A percentile compares a stretch with the other conserved stretches of the same genome.
These are phyloP conservation scores for Blastocystis sp. DNA, from an alignment of 352 stramenopile species.

Conservation along the genomic window DNA sequence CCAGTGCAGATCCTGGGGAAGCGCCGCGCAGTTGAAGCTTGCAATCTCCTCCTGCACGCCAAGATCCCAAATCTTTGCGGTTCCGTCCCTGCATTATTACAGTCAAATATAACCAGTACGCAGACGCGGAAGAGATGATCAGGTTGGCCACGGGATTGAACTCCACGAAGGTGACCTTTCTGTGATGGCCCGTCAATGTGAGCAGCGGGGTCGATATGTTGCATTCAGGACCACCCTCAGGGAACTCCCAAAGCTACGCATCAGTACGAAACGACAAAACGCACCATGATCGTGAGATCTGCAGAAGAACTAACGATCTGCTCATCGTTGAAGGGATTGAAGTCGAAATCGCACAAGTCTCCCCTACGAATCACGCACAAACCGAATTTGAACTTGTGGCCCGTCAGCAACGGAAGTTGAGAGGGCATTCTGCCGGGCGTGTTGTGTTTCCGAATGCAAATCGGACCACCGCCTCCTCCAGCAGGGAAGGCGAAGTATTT, in stretches of 20 bases:
- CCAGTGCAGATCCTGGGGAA: constrained; percentile 96
- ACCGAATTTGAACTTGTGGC: constrained; percentile 76
- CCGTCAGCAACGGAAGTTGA: constrained; percentile 80
- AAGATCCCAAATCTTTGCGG: constrained; percentile 97
- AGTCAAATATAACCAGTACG: constrained; percentile 75
- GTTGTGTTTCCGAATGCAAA: constrained; percentile 71
- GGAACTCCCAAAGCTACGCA: constrained; percentile 91
- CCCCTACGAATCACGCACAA: constrained; percentile 20
- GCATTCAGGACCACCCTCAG: constrained; percentile 85
- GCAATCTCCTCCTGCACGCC: constrained; percentile 87
- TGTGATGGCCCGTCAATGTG: constrained; percentile 87
- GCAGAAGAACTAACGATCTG: constrained; percentile 70
- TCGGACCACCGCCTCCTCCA: constrained; percentile 80
- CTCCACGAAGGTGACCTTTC: constrained; percentile 91
- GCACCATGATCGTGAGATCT: constrained; percentile 60
- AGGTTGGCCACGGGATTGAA: constrained; percentile 96
- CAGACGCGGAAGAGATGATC: constrained; percentile 88
- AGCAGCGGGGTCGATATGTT: constrained; percentile 90
- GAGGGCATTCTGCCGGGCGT: constrained; percentile 75
- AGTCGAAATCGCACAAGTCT: constrained; percentile 97
- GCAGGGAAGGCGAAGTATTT: constrained; percentile 98
- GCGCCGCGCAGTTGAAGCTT: constrained; percentile 71
- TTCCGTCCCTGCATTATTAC: constrained; percentile 71
- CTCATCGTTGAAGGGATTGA: constrained; percentile 94
- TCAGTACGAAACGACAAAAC: background rate